phyloP scores from a whole-genome alignment of 768 basidiomycete species.

The Krasilnikovozyma curviuscula region DNA sequence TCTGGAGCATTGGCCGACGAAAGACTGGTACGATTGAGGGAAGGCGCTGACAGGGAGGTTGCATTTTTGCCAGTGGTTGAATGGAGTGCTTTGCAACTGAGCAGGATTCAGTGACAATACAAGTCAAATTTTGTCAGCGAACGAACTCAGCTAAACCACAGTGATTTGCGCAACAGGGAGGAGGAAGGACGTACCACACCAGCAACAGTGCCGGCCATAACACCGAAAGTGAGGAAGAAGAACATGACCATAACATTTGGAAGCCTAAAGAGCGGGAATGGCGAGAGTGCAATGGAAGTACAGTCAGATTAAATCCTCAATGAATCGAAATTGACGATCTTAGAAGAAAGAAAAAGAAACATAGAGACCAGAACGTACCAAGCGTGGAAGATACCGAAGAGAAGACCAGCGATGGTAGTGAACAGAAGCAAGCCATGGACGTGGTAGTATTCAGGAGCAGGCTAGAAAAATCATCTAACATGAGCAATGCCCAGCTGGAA shows the following conservation, averaged over 20 bases:
- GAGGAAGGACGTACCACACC: too few relatives aligned
- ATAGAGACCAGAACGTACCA: constrained; percentile 11
- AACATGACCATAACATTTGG: too few relatives aligned
- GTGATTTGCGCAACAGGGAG: too few relatives aligned
- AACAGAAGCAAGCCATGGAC: constrained; percentile 17
- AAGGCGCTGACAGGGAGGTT: constrained; percentile 13
- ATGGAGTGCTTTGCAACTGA: constrained; percentile 16
- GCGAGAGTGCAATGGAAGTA: background rate
- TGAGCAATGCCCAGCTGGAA: too few relatives aligned
- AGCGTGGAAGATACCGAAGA: constrained; percentile 18
- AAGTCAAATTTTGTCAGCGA: too few relatives aligned
- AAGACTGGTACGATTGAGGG: constrained; percentile 12
- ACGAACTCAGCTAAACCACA: too few relatives aligned
- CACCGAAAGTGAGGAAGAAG: constrained; percentile 12
- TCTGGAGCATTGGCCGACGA: constrained; percentile 13
- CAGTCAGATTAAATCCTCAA: background rate
- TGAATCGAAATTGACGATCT: background rate
- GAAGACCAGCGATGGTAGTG: constrained; percentile 12
- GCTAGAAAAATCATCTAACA: constrained; percentile 10
- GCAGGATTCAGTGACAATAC: too few relatives aligned
- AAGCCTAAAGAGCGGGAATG: too few relatives aligned
- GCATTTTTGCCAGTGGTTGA: constrained; percentile 19
- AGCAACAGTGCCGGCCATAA: constrained; percentile 17
- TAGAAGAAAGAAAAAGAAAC: constrained; percentile 13
- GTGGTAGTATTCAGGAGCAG: constrained; percentile 13